Evolutionary conservation across 1,139 yeast genomes (phyloP), one percentile per base, ranked within the genome.

Genomic region (Nakaseomyces nivariensis): DNA sequence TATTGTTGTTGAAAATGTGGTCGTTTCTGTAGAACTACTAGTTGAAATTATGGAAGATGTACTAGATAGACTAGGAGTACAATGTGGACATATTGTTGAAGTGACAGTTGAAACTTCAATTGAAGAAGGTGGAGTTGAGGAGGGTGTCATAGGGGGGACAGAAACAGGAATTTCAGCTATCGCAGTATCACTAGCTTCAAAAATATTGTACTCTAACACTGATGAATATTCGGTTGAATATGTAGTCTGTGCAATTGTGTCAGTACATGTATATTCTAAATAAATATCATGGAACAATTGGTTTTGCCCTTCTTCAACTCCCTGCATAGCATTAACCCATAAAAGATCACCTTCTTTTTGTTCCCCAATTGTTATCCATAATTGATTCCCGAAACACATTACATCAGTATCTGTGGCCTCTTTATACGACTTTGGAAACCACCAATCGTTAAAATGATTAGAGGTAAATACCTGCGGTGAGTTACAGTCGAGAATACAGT

Each of bases 381-480:
- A 48, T 9, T 51, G 51, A 43, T 56, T 56, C 24, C 52, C 60
- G 25, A 52, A 50, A 51, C 68, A 64, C 5, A 49, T 45, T 13
- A 54, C 56, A 34, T 55, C 51, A 10, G 58, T 58, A n/a, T 46
- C 40, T 24, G 22, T 38, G 2, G 56, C 49, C 27, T 50, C 48
- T 31, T 54, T 53, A 45, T 54, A 52, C 4, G 54, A 51, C 10
- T 50, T 48, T 22, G 71, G 69, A 11, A 63, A 58, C 46, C 56
- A 54, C 64, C 67, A 68, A 42, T 64, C 67, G 46, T 68, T 68
- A 49, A 60, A 61, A 22, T 58, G 53, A 34, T 59, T 58, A 10
- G 69, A 54, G 6, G 58, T 43, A 44, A 52, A 56, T 7, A 60
- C 58, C 52, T 66, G 63, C 13, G 60, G 52, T 5, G 56, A 47